A percentile compares a stretch with the other conserved stretches of the same genome.
Conservation (phyloP, 345 rosid species). For the Geranium brycei region DNA sequence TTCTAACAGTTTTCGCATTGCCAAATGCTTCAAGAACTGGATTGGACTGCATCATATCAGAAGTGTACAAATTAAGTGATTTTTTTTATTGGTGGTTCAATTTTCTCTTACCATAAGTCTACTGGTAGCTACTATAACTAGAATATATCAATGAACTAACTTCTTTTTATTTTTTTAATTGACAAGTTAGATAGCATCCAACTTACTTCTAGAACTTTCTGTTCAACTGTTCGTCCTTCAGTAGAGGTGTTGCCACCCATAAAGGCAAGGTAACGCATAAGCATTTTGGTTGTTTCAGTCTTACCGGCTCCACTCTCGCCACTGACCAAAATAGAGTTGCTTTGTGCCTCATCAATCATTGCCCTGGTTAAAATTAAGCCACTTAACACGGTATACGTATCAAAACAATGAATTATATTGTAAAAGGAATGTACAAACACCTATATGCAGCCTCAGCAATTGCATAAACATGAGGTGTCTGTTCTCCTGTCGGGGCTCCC, state of each 20-base stretch:
- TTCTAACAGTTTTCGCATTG: slow-evolving; percentile 27
- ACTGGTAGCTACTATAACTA: no score
- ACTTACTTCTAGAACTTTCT: slow-evolving; percentile 74
- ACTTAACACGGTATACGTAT: not conserved
- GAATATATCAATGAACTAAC: no score
- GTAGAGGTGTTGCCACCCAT: slow-evolving; percentile 56
- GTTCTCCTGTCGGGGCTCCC: slow-evolving; percentile 39
- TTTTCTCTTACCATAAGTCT: no score
- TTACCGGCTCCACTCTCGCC: slow-evolving; percentile 98
- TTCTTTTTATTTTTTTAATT: no score
- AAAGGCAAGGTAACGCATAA: slow-evolving; percentile 86
- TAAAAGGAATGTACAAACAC: slow-evolving; percentile 11
- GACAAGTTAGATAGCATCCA: not conserved
- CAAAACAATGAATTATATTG: not conserved
- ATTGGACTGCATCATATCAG: slow-evolving; percentile 6
- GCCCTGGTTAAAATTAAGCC: slow-evolving; percentile 30
- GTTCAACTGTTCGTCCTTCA: slow-evolving; percentile 65
- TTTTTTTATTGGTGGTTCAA: no score
- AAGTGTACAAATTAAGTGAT: no score
- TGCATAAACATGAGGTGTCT: slow-evolving; percentile 75
- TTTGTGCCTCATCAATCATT: slow-evolving; percentile 66
- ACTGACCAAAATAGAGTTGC: slow-evolving; percentile 77
- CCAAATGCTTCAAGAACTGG: slow-evolving; percentile 34
- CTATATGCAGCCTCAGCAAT: slow-evolving; percentile 75
- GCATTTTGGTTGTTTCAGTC: slow-evolving; percentile 91